Evolutionary conservation across 1,284 basidiomycete species (phyloP).

Genomic region (Trametes sp.): DNA sequence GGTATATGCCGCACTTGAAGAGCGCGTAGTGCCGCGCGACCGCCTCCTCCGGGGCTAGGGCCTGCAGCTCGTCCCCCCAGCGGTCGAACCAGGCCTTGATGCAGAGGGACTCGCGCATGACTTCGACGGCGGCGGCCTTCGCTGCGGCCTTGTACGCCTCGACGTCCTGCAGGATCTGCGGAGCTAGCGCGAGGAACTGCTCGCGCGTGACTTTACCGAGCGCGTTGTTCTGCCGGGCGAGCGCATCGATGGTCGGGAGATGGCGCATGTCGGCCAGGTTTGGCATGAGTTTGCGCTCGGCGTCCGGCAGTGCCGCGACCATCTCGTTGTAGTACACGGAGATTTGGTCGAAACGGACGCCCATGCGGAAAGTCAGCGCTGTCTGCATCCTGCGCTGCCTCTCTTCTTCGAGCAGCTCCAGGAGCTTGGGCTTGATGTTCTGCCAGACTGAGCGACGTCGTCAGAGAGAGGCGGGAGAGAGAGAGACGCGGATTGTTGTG

Average conservation of each 20-base stretch:
- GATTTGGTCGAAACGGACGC: not conserved
- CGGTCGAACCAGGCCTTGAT: not conserved
- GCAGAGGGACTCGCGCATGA: not conserved
- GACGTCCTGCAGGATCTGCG: not conserved
- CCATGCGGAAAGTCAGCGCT: not conserved
- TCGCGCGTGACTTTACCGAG: not conserved
- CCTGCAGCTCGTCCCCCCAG: not conserved
- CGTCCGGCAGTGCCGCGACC: not conserved
- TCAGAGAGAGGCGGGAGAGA: no score
- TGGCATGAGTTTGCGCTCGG: not conserved
- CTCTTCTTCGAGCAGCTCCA: constrained; percentile 2
- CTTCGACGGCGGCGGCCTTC: not conserved
- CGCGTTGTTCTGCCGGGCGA: not conserved
- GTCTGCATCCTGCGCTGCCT: not conserved
- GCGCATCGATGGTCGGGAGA: not conserved
- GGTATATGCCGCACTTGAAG: not conserved
- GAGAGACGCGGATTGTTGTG: not conserved
- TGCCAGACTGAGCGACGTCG: constrained; percentile 11
- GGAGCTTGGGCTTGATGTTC: constrained; percentile 18
- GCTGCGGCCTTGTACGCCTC: not conserved
- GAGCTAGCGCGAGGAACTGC: not conserved
- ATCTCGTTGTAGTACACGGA: constrained; percentile 1
- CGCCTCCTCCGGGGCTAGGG: not conserved
- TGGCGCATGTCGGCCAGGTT: not conserved
- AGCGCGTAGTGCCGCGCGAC: constrained; percentile 1